Conservation (phyloP, 129 eudicot genomes). For the Escallonia herrerae region DNA sequence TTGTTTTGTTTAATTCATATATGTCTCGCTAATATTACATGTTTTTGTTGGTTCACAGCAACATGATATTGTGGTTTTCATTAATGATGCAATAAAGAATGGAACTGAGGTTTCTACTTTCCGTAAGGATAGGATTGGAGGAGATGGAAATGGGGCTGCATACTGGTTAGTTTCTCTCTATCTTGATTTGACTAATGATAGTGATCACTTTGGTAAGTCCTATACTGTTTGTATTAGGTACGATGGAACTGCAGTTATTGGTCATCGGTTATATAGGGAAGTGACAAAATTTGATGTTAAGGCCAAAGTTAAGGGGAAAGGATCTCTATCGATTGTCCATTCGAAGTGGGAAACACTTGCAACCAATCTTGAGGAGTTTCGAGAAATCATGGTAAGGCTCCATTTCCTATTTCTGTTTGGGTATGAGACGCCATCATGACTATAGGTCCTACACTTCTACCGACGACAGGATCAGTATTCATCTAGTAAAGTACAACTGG, state of each 20-base stretch:
- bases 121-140: slow-evolving; percentile 45
- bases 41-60: slow-evolving; percentile 42
- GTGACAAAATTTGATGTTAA: slow-evolving; percentile 24
- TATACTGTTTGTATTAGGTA: slow-evolving; percentile 39
- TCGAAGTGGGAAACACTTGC: slow-evolving; percentile 84
- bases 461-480: slow-evolving; percentile 50
- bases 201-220: not conserved
- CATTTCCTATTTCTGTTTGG: slow-evolving; percentile 6
- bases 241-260: slow-evolving; percentile 62
- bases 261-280: slow-evolving; percentile 73
- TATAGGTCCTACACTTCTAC: no score
- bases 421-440: not conserved
- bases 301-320: slow-evolving; percentile 23
- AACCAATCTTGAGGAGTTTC: slow-evolving; percentile 72
- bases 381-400: slow-evolving; percentile 55
- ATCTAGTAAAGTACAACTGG: slow-evolving; percentile 46
- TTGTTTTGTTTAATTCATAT: no score
- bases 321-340: slow-evolving; percentile 7
- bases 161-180: slow-evolving; percentile 45
- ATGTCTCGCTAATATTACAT: no score
- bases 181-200: slow-evolving; percentile 1
- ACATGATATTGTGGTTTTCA: slow-evolving; percentile 53
- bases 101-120: slow-evolving; percentile 47
- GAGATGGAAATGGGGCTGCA: slow-evolving; percentile 53
- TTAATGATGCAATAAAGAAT: slow-evolving; percentile 47